Evolutionary conservation across 306 rosid species (phyloP), one percentile per base, ranked within the genome.

Genomic region (Luffa acutangula): DNA sequence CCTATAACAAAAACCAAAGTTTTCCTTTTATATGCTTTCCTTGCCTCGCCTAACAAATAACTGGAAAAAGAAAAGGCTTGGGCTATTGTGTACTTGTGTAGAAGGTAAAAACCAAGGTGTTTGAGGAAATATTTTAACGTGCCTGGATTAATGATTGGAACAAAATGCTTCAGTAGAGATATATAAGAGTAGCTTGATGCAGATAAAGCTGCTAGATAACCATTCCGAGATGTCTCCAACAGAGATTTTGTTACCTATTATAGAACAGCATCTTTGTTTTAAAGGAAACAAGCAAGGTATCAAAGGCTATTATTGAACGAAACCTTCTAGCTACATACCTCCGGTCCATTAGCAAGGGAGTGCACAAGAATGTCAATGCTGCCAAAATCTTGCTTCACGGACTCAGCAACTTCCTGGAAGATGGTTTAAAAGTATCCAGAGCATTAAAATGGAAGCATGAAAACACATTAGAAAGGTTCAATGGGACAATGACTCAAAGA

Each of bases 321-420:
- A 74, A 74, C 17, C 15, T 51, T 17, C 33, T 33, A 74, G 78
- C 42, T 49, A 15, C 82, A 95, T 86, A 95, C 97, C 95, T 95
- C 99, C n/a, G 99, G 99, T 76, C 92, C 97, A 84, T 95, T 95
- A 60, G 99, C 99, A 84, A 95, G 99, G n/a, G 99, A 93, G 87
- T 95, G 99, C 82, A 95, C 99, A 75, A 95, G 97, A 78, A 95
- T 91, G 85, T 95, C 99, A 77, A 95, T 90, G 90, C 91, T 95
- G 84, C 99, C 99, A 71, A 90, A 95, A 85, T 95, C 97, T 65
- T 85, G 89, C 88, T 93, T 91, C 80, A 95, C 96, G 77, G 91
- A 83, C 79, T 92, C 97, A 78, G 93, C 93, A 81, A 85, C 93
- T 95, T 95, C 99, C 99, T 95, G 88, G 85, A 87, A 78, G 79